These are phyloP conservation scores for Amanita inopinata DNA, from an alignment of 768 basidiomycete species.

Conservation along the genomic window DNA sequence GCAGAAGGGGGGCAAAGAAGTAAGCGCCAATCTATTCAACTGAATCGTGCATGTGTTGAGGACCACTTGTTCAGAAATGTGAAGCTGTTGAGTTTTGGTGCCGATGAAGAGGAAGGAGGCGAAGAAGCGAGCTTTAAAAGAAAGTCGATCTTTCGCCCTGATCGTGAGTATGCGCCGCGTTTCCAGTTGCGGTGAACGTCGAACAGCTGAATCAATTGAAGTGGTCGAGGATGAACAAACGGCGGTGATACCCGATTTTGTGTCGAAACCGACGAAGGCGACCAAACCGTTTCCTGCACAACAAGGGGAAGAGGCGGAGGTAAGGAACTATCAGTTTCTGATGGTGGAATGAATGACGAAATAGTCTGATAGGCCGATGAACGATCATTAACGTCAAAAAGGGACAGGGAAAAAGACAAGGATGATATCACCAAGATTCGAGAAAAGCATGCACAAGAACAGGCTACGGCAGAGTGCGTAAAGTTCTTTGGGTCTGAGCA, in stretches of 20 bases:
- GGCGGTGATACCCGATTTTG: conserved; percentile 30
- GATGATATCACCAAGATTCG: conserved; percentile 63
- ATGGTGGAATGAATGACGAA: no score
- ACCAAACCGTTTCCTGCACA: no score
- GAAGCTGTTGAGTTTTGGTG: conserved; percentile 82
- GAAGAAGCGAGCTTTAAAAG: conserved; percentile 54
- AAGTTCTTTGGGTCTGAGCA: background rate
- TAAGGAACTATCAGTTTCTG: no score
- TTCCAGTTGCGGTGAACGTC: conserved; percentile 5
- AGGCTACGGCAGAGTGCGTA: conserved; percentile 50
- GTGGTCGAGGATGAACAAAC: conserved; percentile 29
- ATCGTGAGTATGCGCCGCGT: conserved; percentile 43
- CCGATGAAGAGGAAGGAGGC: conserved; percentile 54
- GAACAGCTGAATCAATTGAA: conserved; percentile 9
- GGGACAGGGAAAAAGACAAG: conserved; percentile 27
- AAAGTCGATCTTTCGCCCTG: conserved; percentile 76
- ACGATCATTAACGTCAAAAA: no score
- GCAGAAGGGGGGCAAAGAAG: conserved; percentile 82
- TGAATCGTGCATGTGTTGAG: background rate
- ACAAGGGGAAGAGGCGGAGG: no score
- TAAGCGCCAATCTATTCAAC: conserved; percentile 24
- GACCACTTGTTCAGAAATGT: conserved; percentile 54
- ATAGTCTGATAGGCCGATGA: no score
- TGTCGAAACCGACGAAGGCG: conserved; percentile 17
- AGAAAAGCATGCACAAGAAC: conserved; percentile 65